Percentiles rank a stretch among this genome's conserved stretches.
phyloP scores from a whole-genome alignment of 1,139 yeast genomes.

The Candida anutae region DNA sequence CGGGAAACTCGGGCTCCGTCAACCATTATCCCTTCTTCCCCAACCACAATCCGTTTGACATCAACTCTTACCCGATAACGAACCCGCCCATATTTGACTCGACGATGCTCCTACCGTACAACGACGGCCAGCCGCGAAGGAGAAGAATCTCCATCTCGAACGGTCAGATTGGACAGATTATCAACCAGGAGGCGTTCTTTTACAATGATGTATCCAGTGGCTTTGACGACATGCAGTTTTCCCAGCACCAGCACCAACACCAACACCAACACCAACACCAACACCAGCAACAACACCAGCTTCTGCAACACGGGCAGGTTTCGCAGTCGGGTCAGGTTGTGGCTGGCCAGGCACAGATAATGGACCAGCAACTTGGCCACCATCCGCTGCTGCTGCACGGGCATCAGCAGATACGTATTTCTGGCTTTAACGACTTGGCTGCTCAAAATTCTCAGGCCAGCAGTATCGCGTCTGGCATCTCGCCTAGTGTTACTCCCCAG shows the following conservation, averaged over 20 bases:
- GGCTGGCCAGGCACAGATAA: background rate
- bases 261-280: conserved; percentile 2
- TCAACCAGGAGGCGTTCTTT: conserved; percentile 38
- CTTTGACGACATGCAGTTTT: conserved; percentile 9
- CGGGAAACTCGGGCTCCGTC: too few relatives aligned
- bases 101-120: conserved; percentile 35
- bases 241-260: conserved; percentile 1
- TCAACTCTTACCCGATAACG: conserved; percentile 49
- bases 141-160: conserved; percentile 66
- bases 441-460: conserved; percentile 2
- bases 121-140: conserved; percentile 42
- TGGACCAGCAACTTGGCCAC: background rate
- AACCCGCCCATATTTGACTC: conserved; percentile 61
- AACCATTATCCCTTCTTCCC: conserved; percentile 8
- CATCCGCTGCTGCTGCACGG: conserved; percentile 1
- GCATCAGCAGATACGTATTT: conserved; percentile 1
- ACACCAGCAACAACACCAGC: conserved; percentile 1
- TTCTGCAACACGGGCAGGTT: background rate
- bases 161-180: conserved; percentile 71
- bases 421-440: conserved; percentile 2
- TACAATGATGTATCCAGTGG: conserved; percentile 12
- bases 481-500: too few relatives aligned
- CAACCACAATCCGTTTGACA: conserved; percentile 31
- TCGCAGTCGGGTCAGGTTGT: too few relatives aligned
- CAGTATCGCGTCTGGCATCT: too few relatives aligned